phyloP scores from a whole-genome alignment of 495 filamentous ascomycete genomes.

The Talaromyces nanjingensis region DNA sequence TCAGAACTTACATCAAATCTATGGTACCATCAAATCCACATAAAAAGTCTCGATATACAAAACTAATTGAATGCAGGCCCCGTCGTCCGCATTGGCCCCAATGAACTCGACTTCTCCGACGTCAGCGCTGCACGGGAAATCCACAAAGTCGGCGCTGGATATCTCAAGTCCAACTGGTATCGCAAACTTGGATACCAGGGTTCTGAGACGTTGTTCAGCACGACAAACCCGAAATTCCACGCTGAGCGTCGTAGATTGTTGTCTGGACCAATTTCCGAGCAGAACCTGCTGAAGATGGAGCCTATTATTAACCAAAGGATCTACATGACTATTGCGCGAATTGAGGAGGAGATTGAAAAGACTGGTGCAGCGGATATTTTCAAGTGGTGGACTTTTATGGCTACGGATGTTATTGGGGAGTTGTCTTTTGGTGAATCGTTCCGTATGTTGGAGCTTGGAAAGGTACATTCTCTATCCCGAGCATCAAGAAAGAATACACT shows the following conservation, averaged over 20 bases:
- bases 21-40: neutral
- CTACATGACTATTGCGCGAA: constrained; percentile 19
- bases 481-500: no score
- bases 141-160: constrained; percentile 8
- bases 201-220: constrained; percentile 21
- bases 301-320: constrained; percentile 15
- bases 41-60: neutral
- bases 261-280: constrained; percentile 24
- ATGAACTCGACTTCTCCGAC: constrained; percentile 9
- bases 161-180: constrained; percentile 10
- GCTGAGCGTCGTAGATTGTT: constrained; percentile 18
- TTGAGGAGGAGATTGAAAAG: constrained; percentile 17
- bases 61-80: neutral
- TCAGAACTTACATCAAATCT: neutral
- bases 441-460: constrained; percentile 31
- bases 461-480: no score
- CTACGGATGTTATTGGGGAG: constrained; percentile 37
- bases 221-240: constrained; percentile 17
- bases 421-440: constrained; percentile 45
- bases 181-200: constrained; percentile 6
- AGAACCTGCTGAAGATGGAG: constrained; percentile 16
- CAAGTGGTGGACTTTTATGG: constrained; percentile 40
- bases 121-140: constrained; percentile 4
- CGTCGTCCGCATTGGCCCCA: constrained; percentile 10
- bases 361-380: constrained; percentile 26